Conservation (phyloP, 495 filamentous ascomycete genomes). For the Penicillium macrosclerotiorum region DNA sequence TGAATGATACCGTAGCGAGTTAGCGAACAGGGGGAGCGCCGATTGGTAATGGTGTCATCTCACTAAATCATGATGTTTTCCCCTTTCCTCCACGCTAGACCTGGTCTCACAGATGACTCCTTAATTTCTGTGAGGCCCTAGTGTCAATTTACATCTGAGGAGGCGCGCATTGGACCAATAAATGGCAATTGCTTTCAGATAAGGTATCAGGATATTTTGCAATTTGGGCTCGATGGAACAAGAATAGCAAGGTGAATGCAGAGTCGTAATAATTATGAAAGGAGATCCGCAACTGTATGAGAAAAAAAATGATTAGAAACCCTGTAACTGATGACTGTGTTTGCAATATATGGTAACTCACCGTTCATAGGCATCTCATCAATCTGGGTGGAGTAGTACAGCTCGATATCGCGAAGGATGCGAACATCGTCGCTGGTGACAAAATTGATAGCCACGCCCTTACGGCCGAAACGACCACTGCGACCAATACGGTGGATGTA, state of each 20-base stretch:
- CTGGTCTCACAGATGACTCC: constrained; percentile 11
- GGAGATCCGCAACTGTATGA: constrained; percentile 46
- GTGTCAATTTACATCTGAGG: neutral
- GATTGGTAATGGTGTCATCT: constrained; percentile 5
- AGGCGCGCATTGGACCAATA: no score
- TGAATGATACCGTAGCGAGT: neutral
- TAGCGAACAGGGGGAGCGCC: neutral
- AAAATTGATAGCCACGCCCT: constrained; percentile 99
- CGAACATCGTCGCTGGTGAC: constrained; percentile 96
- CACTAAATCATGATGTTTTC: constrained; percentile 26
- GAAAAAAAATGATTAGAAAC: constrained; percentile 9
- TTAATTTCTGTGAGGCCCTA: no score
- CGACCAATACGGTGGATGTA: constrained; percentile 99
- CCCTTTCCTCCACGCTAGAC: constrained; percentile 40
- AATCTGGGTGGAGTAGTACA: constrained; percentile 97
- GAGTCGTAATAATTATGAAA: constrained; percentile 31
- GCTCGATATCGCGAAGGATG: constrained; percentile 95
- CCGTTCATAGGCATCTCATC: constrained; percentile 99
- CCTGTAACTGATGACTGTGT: neutral
- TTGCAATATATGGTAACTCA: constrained; percentile 15
- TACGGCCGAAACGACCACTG: constrained; percentile 92
- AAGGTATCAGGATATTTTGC: no score
- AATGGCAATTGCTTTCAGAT: no score
- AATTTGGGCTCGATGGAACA: constrained; percentile 10
- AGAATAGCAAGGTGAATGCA: constrained; percentile 1